Percentiles rank a stretch among this genome's conserved stretches.
These are phyloP conservation scores for Typha latifolia DNA, from an alignment of 176 grass and related monocot species.

Conservation along the genomic window DNA sequence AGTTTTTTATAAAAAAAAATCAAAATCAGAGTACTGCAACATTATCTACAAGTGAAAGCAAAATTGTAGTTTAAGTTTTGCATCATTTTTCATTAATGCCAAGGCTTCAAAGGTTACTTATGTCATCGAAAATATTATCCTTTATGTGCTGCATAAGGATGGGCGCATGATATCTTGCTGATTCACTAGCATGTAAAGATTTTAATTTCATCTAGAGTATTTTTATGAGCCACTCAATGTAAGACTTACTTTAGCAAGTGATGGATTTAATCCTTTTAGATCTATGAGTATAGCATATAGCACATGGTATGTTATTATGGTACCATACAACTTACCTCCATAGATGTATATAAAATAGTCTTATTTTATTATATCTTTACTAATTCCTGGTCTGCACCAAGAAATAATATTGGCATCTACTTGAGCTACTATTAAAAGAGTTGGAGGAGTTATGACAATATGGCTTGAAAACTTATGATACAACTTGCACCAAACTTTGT, in stretches of 20 bases:
- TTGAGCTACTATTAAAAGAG: too few relatives aligned
- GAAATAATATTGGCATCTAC: not conserved
- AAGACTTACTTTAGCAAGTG: not conserved
- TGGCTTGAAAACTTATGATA: too few relatives aligned
- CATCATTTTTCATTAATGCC: constrained; percentile 24
- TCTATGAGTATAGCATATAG: constrained; percentile 11
- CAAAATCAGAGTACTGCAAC: too few relatives aligned
- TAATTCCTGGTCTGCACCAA: not conserved
- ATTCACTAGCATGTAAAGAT: not conserved
- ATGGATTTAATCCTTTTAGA: not conserved
- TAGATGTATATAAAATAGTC: not conserved
- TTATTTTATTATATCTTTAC: not conserved
- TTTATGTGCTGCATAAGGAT: constrained; percentile 15
- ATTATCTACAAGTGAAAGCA: not conserved
- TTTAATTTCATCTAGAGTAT: not conserved
- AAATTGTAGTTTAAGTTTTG: constrained; percentile 3
- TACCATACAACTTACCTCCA: constrained; percentile 3
- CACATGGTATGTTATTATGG: constrained; percentile 21
- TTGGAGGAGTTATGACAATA: too few relatives aligned
- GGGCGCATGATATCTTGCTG: constrained; percentile 1
- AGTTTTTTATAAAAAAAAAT: not conserved
- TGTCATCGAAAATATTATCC: not conserved
- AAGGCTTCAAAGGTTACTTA: constrained; percentile 18
- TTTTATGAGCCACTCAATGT: not conserved
- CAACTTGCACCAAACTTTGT: too few relatives aligned